Percentiles rank a stretch among this genome's conserved stretches.
These are phyloP conservation scores for Tuber magnatum DNA, from an alignment of 495 filamentous ascomycete species.

Conservation along the genomic window DNA sequence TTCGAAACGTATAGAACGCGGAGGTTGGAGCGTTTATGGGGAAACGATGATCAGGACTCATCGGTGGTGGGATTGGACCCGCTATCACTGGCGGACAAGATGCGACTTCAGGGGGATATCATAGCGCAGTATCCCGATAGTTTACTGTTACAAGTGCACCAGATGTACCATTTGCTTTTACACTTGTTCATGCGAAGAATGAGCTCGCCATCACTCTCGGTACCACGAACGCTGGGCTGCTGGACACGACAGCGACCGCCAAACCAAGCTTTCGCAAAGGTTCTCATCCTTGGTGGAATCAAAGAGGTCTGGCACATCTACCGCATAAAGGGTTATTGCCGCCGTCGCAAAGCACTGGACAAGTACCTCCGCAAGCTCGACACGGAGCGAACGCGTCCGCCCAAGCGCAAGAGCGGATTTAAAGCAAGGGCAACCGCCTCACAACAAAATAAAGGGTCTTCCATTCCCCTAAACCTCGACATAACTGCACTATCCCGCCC, in stretches of 20 bases:
- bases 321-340: constrained; percentile 32
- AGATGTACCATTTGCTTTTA: constrained; percentile 40
- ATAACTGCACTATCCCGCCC: constrained; percentile 11
- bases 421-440: constrained; percentile 10
- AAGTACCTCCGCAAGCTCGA: constrained; percentile 37
- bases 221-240: constrained; percentile 19
- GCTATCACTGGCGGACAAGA: constrained; percentile 29
- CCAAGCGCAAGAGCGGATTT: constrained; percentile 9
- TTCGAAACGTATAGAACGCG: constrained; percentile 35
- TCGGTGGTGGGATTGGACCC: constrained; percentile 9
- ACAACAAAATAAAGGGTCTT: constrained; percentile 16
- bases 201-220: constrained; percentile 24
- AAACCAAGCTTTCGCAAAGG: constrained; percentile 35
- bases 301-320: constrained; percentile 35
- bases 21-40: constrained; percentile 32
- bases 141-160: constrained; percentile 36
- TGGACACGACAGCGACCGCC: constrained; percentile 32
- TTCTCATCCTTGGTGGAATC: constrained; percentile 36
- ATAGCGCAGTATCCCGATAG: constrained; percentile 37
- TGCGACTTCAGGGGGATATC: constrained; percentile 37
- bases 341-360: constrained; percentile 34
- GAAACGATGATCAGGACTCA: constrained; percentile 12
- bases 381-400: constrained; percentile 7
- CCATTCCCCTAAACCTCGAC: constrained; percentile 10
- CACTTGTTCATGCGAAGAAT: constrained; percentile 38